Evolutionary conservation across 306 rosid genomes (phyloP).

Genomic region (Neltuma alba): DNA sequence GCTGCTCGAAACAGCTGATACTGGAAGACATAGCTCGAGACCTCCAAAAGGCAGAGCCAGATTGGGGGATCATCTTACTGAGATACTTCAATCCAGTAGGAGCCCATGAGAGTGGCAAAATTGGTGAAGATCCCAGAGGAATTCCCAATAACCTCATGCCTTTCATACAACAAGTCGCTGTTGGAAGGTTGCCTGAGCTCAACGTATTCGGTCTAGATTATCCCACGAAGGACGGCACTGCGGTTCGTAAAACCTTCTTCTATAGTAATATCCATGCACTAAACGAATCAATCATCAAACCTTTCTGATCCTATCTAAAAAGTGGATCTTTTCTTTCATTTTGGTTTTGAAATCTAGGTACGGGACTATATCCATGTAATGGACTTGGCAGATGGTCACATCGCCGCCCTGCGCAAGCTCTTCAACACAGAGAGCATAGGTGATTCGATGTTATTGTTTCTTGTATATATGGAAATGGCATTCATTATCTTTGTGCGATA

Average conservation of each 20-base stretch:
- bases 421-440: conserved; percentile 67
- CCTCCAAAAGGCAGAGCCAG: conserved; percentile 78
- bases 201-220: conserved; percentile 83
- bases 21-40: conserved; percentile 87
- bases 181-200: conserved; percentile 86
- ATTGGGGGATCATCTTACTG: conserved; percentile 74
- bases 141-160: conserved; percentile 99
- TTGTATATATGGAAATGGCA: background rate
- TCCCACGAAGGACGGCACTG: conserved; percentile 88
- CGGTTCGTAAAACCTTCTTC: conserved; percentile 59
- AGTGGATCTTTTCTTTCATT: background rate
- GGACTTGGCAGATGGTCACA: conserved; percentile 98
- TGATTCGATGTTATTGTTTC: conserved; percentile 23
- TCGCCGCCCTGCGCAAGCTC: conserved; percentile 86
- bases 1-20: conserved; percentile 60
- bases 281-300: background rate
- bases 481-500: background rate
- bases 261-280: background rate
- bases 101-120: conserved; percentile 88
- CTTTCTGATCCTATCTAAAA: background rate
- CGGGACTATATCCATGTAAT: conserved; percentile 98
- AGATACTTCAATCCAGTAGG: conserved; percentile 99
- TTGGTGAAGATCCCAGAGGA: conserved; percentile 97
- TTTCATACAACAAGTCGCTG: conserved; percentile 92
- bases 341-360: conserved; percentile 49